Evolutionary conservation across 495 filamentous ascomycete species (phyloP).

Genomic region (Staphylotrichum tortipilum): DNA sequence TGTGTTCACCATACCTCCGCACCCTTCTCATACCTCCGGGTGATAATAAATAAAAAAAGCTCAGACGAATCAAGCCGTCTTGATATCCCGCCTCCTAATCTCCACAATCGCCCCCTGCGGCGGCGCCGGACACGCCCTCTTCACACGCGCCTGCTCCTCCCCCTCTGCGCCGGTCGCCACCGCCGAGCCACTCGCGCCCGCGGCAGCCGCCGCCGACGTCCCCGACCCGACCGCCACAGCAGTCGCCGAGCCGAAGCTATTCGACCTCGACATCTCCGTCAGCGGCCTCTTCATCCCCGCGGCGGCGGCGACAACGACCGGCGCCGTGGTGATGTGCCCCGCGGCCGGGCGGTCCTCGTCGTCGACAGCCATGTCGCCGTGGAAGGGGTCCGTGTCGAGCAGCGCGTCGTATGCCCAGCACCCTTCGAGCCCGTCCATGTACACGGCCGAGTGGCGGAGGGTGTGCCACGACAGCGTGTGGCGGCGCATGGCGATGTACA

Average conservation of each 20-base stretch:
- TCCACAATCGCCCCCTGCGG: constrained; percentile 1
- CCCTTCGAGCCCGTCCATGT: constrained; percentile 41
- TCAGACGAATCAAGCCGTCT: constrained; percentile 11
- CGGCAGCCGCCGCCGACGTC: too few species aligned
- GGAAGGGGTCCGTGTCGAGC: constrained; percentile 36
- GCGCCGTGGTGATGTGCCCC: constrained; percentile 37
- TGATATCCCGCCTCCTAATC: constrained; percentile 11
- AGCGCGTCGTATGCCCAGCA: constrained; percentile 42
- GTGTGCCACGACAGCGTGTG: constrained; percentile 42
- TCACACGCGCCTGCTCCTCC: constrained; percentile 12
- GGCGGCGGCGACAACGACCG: constrained; percentile 26
- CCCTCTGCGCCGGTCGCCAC: not conserved
- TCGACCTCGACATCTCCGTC: constrained; percentile 40
- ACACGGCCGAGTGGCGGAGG: constrained; percentile 36
- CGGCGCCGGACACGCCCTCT: constrained; percentile 12
- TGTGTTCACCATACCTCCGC: too few species aligned
- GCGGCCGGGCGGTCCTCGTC: constrained; percentile 37
- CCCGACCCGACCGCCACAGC: not conserved
- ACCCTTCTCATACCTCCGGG: too few species aligned
- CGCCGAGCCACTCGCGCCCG: not conserved
- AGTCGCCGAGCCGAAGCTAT: constrained; percentile 37
- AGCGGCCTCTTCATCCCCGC: constrained; percentile 35
- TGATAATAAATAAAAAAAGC: too few species aligned
- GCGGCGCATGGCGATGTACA: constrained; percentile 46
- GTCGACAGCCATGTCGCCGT: constrained; percentile 25